A percentile compares a stretch with the other conserved stretches of the same genome.
Conservation (phyloP, 2,329 filamentous ascomycete species). For the Aspergillus jensenii region DNA sequence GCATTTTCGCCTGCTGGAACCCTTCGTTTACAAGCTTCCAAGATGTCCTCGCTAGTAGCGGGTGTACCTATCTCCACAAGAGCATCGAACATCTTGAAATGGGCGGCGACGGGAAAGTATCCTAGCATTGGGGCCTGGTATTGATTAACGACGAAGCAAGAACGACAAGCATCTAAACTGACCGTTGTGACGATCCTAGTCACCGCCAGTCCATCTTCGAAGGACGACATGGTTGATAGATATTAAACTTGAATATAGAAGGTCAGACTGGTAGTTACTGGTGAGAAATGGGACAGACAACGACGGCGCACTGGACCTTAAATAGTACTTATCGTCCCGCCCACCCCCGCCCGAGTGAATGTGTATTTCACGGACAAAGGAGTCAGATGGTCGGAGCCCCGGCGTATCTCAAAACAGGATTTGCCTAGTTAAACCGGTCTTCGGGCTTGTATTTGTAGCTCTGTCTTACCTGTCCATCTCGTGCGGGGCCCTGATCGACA, state of each 20-base stretch:
- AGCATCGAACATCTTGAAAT: slow-evolving; percentile 35
- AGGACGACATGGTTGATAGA: background rate
- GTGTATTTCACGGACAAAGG: too few relatives aligned
- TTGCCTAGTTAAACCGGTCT: too few relatives aligned
- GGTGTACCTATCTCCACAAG: slow-evolving; percentile 24
- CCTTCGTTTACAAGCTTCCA: slow-evolving; percentile 19
- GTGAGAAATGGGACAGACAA: too few relatives aligned
- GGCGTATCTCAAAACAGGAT: too few relatives aligned
- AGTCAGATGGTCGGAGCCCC: too few relatives aligned
- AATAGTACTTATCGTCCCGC: too few relatives aligned
- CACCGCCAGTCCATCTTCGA: background rate
- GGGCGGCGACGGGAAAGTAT: slow-evolving; percentile 38
- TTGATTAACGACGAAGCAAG: background rate
- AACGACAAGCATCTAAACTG: background rate
- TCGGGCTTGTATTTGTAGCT: too few relatives aligned
- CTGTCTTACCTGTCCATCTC: too few relatives aligned
- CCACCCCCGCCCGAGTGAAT: too few relatives aligned
- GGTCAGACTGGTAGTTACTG: background rate
- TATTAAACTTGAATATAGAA: background rate
- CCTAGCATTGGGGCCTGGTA: slow-evolving; percentile 32
- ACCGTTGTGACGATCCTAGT: background rate
- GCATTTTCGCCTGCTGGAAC: background rate
- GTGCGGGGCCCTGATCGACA: too few relatives aligned
- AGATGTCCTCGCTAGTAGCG: slow-evolving; percentile 27
- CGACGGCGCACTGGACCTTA: too few relatives aligned